These are phyloP conservation scores for Volvox reticuliferus DNA, from an alignment of 139 green algal genomes.

Conservation along the genomic window DNA sequence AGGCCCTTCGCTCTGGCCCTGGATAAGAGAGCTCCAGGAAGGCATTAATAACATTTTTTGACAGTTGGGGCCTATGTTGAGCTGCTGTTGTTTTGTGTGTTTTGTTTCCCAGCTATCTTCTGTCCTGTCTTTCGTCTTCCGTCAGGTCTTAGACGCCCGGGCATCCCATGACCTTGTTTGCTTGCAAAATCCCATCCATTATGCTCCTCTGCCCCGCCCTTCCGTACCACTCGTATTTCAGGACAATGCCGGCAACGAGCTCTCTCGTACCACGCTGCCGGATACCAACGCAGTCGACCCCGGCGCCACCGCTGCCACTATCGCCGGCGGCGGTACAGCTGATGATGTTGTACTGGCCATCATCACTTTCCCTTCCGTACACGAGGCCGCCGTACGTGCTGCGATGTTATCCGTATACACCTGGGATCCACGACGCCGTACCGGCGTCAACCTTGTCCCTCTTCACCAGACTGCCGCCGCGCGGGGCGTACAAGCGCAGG, in stretches of 20 bases:
- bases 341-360: conserved; percentile 29
- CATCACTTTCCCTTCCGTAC: conserved; percentile 41
- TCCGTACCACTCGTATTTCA: neutral
- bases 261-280: conserved; percentile 10
- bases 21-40: too few relatives aligned
- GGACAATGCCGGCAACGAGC: conserved; percentile 2
- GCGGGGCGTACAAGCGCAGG: neutral
- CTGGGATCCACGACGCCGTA: conserved; percentile 39
- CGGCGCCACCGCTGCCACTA: conserved; percentile 3
- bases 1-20: too few relatives aligned
- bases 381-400: conserved; percentile 47
- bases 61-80: too few relatives aligned
- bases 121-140: too few relatives aligned
- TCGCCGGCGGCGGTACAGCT: neutral
- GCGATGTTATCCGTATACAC: conserved; percentile 53
- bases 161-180: too few relatives aligned
- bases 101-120: too few relatives aligned
- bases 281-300: neutral
- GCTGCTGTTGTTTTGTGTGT: too few relatives aligned
- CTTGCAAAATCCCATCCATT: too few relatives aligned
- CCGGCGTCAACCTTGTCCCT: neutral
- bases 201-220: too few relatives aligned
- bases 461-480: conserved; percentile 23
- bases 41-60: too few relatives aligned
- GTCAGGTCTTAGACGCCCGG: too few relatives aligned